Conservation (phyloP, 352 stramenopile genomes). For the Globisporangium spinosum region DNA sequence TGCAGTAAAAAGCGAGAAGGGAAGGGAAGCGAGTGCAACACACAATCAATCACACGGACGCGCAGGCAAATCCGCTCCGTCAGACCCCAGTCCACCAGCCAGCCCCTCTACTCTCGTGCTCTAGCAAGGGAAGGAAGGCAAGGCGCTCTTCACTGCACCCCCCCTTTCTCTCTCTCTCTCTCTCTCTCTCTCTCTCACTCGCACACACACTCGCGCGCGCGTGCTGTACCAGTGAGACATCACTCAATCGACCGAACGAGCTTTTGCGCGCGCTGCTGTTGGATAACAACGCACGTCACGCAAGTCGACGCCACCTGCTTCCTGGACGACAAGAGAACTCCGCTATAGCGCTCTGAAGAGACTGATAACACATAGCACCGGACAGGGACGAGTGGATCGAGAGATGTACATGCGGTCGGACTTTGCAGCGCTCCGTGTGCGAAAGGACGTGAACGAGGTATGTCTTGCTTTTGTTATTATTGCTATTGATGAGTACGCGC, state of each 20-base stretch:
- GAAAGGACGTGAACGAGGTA: constrained; percentile 87
- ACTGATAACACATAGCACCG: not conserved
- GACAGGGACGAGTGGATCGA: not conserved
- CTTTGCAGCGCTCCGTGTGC: constrained; percentile 70
- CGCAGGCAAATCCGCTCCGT: not conserved
- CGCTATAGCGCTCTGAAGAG: not conserved
- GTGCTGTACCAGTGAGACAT: not conserved
- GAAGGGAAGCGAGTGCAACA: not conserved
- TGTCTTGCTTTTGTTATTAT: constrained; percentile 1
- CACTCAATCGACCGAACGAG: not conserved
- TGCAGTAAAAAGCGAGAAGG: not conserved
- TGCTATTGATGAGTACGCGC: not conserved
- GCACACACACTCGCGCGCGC: too few relatives aligned
- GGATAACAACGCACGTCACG: not conserved
- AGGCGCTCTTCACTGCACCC: not conserved
- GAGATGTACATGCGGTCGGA: constrained; percentile 76
- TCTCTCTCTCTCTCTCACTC: not conserved
- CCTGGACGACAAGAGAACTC: not conserved
- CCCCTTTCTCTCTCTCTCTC: not conserved
- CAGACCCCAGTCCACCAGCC: not conserved
- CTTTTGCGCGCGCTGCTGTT: not conserved
- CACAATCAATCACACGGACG: not conserved
- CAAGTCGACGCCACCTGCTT: not conserved
- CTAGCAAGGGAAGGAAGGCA: not conserved
- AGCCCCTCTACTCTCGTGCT: not conserved